Conservation (phyloP, 176 grass and related monocot species). For the Olyra latifolia region DNA sequence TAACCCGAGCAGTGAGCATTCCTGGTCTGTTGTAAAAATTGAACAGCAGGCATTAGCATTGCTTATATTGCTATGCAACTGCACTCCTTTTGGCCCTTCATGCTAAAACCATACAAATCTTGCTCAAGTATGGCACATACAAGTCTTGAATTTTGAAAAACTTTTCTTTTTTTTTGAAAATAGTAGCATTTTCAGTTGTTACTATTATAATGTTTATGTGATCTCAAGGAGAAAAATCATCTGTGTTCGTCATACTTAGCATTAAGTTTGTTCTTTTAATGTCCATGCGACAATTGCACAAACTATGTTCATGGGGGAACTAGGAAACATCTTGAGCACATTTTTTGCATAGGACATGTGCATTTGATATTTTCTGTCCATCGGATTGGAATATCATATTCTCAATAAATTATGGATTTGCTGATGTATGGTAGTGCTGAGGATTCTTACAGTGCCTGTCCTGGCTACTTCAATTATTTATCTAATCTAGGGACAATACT, state of each 20-base stretch:
- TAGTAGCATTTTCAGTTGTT: neutral
- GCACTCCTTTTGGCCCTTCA: neutral
- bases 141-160: neutral
- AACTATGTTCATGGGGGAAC: neutral
- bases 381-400: neutral
- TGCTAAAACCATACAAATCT: neutral
- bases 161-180: neutral
- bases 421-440: neutral
- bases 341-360: neutral
- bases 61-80: neutral
- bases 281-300: neutral
- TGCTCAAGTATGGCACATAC: neutral
- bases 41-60: neutral
- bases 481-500: constrained; percentile 10
- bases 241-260: neutral
- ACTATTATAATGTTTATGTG: neutral
- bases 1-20: constrained; percentile 4
- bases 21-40: neutral
- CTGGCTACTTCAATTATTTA: neutral
- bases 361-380: neutral
- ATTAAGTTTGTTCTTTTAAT: constrained; percentile 4
- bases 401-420: neutral
- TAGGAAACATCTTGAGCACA: neutral
- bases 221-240: neutral
- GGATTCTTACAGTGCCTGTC: neutral